These are phyloP conservation scores for Solanum stenotomum DNA, from an alignment of 257 asterid genomes.

Conservation along the genomic window DNA sequence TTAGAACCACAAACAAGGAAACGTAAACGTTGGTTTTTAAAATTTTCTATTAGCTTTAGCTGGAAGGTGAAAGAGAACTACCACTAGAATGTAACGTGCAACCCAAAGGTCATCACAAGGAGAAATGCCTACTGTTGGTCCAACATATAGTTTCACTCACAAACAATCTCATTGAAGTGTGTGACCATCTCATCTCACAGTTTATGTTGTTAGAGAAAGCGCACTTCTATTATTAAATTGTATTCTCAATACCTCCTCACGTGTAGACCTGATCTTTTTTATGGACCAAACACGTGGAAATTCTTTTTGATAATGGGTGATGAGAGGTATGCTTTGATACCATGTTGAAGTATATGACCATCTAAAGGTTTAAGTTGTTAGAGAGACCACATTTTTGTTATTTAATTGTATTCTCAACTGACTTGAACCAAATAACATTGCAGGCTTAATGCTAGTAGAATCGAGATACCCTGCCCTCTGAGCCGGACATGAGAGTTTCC, in stretches of 20 bases:
- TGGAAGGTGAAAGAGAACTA: neutral
- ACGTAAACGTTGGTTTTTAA: neutral
- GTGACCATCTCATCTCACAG: too few relatives aligned
- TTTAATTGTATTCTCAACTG: neutral
- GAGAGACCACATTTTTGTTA: neutral
- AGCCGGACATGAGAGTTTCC: too few relatives aligned
- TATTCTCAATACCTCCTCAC: too few relatives aligned
- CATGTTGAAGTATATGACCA: neutral
- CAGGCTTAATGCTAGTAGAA: neutral
- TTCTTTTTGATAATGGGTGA: too few relatives aligned
- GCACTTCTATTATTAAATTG: too few relatives aligned
- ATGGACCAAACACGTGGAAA: too few relatives aligned
- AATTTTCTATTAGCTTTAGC: neutral
- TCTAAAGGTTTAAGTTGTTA: neutral
- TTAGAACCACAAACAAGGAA: neutral
- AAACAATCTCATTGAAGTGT: too few relatives aligned
- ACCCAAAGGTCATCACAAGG: slow-evolving; percentile 85
- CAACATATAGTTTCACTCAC: slow-evolving; percentile 1
- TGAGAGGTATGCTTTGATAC: too few relatives aligned
- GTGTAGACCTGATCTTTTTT: too few relatives aligned
- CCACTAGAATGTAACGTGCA: slow-evolving; percentile 85
- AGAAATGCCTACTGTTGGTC: slow-evolving; percentile 79
- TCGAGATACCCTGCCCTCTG: too few relatives aligned
- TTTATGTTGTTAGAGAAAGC: too few relatives aligned
- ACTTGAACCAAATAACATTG: neutral